Conservation (phyloP, 2,329 filamentous ascomycete genomes). For the Aspergillus sp. region DNA sequence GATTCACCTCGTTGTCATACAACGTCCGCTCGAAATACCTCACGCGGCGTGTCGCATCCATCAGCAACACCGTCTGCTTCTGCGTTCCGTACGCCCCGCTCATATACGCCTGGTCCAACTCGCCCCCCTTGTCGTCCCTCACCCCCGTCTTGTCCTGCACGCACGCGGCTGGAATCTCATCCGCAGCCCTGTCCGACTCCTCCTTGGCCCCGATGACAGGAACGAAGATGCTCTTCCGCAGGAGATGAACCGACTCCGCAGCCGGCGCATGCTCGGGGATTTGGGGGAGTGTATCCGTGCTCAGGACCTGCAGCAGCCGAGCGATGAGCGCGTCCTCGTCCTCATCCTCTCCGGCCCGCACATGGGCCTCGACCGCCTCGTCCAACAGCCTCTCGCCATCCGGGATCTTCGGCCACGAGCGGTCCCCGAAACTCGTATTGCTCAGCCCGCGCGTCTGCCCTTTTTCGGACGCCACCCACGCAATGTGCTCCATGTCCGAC, state of each 20-base stretch:
- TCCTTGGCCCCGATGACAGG: slow-evolving; percentile 43
- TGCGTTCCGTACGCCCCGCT: slow-evolving; percentile 51
- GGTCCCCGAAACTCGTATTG: slow-evolving; percentile 48
- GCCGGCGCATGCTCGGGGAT: slow-evolving; percentile 38
- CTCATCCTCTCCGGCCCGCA: slow-evolving; percentile 31
- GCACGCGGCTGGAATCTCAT: slow-evolving; percentile 22
- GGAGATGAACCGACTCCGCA: slow-evolving; percentile 44
- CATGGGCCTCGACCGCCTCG: slow-evolving; percentile 37
- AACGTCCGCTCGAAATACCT: slow-evolving; percentile 52
- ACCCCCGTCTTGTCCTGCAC: slow-evolving; percentile 8
- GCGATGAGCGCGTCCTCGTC: slow-evolving; percentile 36
- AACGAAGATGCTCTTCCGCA: slow-evolving; percentile 51
- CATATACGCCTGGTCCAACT: slow-evolving; percentile 21
- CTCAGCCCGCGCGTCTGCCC: slow-evolving; percentile 48
- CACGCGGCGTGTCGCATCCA: slow-evolving; percentile 42
- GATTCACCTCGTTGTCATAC: slow-evolving; percentile 38
- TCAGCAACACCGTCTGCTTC: slow-evolving; percentile 51
- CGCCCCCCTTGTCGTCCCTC: slow-evolving; percentile 3
- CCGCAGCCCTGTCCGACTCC: slow-evolving; percentile 22
- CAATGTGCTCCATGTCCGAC: slow-evolving; percentile 36
- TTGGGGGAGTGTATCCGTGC: slow-evolving; percentile 44
- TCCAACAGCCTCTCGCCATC: slow-evolving; percentile 44
- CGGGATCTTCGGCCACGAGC: slow-evolving; percentile 50
- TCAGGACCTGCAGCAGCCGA: slow-evolving; percentile 42
- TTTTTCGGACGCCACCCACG: slow-evolving; percentile 36